Base-by-base conservation (phyloP, 2,329 filamentous ascomycete species). In the Chaetomium olivaceum region DNA sequence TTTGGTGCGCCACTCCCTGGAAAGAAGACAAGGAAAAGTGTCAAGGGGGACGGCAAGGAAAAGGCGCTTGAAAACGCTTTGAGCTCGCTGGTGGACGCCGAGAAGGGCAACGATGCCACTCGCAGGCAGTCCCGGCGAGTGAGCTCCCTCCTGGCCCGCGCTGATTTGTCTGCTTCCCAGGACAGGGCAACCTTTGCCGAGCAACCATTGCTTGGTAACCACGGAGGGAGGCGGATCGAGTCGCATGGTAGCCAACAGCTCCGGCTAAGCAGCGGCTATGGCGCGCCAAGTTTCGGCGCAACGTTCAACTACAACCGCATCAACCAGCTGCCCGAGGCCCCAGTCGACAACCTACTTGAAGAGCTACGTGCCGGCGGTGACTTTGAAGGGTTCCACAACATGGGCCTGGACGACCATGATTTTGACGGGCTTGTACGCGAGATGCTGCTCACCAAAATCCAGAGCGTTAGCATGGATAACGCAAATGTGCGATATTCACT, bases 131-230 rank as follows among this genome's bases (percentile, higher is more conserved):
- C 87, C 21, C 87, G 95, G 52, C 87, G 95, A 59, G 90, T 98
- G 29, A 99, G 95, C 79, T 98, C 94, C 19, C 85, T 97, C 78
- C 82, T 97, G 61, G 93, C 93, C 19, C 85, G 94, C 72, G 91
- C 91, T 36, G 94, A 97, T 74, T 81, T 97, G 23, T 94, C 92
- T 0, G 89, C 91, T 11, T 95, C 90, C 19, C 91, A 94, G 70
- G 93, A 96, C 71, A 85, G 91, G 72, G 84, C 89, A 1, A 85
- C 89, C n/a, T 96, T 96, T 74, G 85, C 88, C 31, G 93, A 97
- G 58, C 85, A 84, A 75, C 77, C 75, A 69, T 82, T 76, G 2
- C 74, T 78, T 9, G 72, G 79, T 9, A 77, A 75, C 12, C 76
- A 79, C 61, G 75, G 75, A 0, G 81, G 82, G 16, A 87, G 89